A percentile compares a stretch with the other conserved stretches of the same genome.
Conservation (phyloP, 2,329 filamentous ascomycete genomes). For the Lachnellula occidentalis region DNA sequence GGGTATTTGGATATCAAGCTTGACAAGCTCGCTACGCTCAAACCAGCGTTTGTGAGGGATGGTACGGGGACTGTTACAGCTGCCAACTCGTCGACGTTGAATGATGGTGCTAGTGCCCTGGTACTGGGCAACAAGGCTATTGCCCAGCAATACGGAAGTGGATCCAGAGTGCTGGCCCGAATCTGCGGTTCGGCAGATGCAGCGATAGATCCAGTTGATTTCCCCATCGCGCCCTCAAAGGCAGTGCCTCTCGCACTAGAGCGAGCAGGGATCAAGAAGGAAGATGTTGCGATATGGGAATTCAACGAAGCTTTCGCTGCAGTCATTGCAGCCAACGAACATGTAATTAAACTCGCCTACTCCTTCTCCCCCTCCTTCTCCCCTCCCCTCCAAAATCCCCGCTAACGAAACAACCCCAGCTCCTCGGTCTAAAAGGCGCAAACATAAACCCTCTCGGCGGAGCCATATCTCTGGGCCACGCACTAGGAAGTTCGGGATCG, state of each 20-base stretch:
- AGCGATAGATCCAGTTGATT: constrained; percentile 85
- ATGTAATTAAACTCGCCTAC: constrained; percentile 45
- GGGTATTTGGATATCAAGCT: constrained; percentile 81
- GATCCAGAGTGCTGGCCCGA: constrained; percentile 77
- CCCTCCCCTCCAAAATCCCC: no score
- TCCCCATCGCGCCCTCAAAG: constrained; percentile 86
- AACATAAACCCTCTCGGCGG: constrained; percentile 85
- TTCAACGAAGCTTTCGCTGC: constrained; percentile 98
- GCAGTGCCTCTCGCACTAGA: constrained; percentile 86
- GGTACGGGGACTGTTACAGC: constrained; percentile 89
- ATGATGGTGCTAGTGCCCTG: constrained; percentile 87
- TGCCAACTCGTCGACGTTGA: constrained; percentile 89
- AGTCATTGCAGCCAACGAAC: constrained; percentile 90
- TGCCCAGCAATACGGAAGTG: constrained; percentile 71
- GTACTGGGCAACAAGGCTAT: constrained; percentile 78
- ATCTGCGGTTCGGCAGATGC: constrained; percentile 86
- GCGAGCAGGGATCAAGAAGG: constrained; percentile 82
- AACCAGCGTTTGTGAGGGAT: constrained; percentile 84
- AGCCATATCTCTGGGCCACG: constrained; percentile 87
- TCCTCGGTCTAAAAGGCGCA: constrained; percentile 66
- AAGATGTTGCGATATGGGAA: constrained; percentile 92
- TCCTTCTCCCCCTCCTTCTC: background rate
- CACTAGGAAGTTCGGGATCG: constrained; percentile 87
- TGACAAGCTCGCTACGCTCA: constrained; percentile 79
- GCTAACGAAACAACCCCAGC: constrained; percentile 18